Conservation (phyloP, 495 filamentous ascomycete genomes). For the Trichoderma virens region DNA sequence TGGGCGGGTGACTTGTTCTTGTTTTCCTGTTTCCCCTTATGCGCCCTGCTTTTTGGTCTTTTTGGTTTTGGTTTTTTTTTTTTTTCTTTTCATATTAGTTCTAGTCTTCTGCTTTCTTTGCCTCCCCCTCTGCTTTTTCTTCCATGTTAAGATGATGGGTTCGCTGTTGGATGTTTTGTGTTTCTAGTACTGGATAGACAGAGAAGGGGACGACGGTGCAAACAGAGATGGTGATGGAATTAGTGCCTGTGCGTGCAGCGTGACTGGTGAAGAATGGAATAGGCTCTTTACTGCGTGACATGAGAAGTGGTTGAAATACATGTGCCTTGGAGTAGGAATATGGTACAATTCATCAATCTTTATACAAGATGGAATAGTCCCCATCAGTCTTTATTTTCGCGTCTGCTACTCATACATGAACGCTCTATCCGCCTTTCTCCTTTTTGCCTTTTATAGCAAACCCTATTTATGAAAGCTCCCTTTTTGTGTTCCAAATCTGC, state of each 20-base stretch:
- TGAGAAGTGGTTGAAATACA: too few relatives aligned
- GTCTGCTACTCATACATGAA: not conserved
- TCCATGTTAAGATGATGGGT: not conserved
- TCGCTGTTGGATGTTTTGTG: not conserved
- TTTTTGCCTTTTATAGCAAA: not conserved
- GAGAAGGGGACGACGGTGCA: not conserved
- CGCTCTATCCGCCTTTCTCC: not conserved
- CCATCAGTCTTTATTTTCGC: too few relatives aligned
- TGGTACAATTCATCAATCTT: too few relatives aligned
- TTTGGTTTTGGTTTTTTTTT: not conserved
- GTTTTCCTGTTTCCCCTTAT: not conserved
- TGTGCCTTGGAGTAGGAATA: too few relatives aligned
- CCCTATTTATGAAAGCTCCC: not conserved
- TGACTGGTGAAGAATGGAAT: not conserved
- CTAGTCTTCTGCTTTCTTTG: not conserved
- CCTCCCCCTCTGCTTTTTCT: not conserved
- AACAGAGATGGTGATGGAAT: slow-evolving; percentile 2
- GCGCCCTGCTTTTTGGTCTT: not conserved
- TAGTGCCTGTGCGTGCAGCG: not conserved
- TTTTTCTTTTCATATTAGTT: not conserved
- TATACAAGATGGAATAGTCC: too few relatives aligned
- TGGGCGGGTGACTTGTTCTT: not conserved
- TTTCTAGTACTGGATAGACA: slow-evolving; percentile 3
- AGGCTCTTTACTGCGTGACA: too few relatives aligned
- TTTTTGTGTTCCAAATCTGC: not conserved